A percentile compares a stretch with the other conserved stretches of the same genome.
These are phyloP conservation scores for Funneliformis mosseae DNA, from an alignment of 192 early-diverging fungal genomes.

Conservation along the genomic window DNA sequence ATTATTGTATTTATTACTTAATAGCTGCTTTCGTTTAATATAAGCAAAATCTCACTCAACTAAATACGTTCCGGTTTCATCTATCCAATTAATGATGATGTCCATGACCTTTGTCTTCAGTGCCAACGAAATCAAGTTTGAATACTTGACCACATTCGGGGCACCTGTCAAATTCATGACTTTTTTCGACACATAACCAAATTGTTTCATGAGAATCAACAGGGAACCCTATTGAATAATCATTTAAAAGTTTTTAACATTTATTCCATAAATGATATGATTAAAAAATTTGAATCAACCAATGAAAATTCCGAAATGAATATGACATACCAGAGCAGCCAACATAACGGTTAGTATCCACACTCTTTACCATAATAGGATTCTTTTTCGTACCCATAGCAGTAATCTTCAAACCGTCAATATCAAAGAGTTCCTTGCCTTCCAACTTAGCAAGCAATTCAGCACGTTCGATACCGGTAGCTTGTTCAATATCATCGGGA, in stretches of 20 bases:
- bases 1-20: too few species aligned
- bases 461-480: conserved; percentile 88
- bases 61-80: background rate
- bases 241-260: background rate
- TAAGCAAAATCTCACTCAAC: too few species aligned
- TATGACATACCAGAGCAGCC: conserved; percentile 85
- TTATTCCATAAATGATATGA: background rate
- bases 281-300: too few species aligned
- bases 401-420: conserved; percentile 74
- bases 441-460: conserved; percentile 84
- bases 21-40: too few species aligned
- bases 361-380: conserved; percentile 85
- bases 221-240: conserved; percentile 70
- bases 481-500: conserved; percentile 84
- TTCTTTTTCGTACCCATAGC: conserved; percentile 78
- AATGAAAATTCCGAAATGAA: too few species aligned
- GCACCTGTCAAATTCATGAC: conserved; percentile 86
- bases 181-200: conserved; percentile 85
- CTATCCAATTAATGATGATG: conserved; percentile 4
- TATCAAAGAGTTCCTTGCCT: conserved; percentile 88
- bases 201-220: conserved; percentile 86
- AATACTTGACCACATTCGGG: conserved; percentile 88
- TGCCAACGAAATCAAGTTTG: conserved; percentile 52
- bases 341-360: conserved; percentile 80
- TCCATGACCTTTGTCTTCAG: background rate